Evolutionary conservation across 495 filamentous ascomycete species (phyloP).

Genomic region (Podospora pseudopauciseta): DNA sequence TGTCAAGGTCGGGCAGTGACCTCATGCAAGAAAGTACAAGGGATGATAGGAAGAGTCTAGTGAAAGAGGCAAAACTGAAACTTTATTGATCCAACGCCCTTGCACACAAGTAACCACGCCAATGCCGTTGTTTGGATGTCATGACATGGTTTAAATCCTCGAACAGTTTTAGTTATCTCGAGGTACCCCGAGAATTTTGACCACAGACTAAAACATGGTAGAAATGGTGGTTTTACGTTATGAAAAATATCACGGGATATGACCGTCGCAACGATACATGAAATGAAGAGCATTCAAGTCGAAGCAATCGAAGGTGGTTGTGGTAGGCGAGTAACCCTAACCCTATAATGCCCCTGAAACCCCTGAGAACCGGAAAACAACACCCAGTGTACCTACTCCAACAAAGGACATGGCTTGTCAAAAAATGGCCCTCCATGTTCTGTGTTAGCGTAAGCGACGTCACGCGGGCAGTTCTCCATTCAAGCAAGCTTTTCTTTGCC

Average conservation of each 20-base stretch:
- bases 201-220: too few species aligned
- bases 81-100: too few species aligned
- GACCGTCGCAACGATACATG: too few species aligned
- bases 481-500: not conserved
- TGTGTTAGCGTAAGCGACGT: not conserved
- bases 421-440: not conserved
- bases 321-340: not conserved
- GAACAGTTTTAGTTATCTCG: too few species aligned
- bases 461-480: not conserved
- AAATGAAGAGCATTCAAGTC: too few species aligned
- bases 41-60: not conserved
- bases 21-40: not conserved
- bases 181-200: too few species aligned
- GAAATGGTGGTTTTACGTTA: too few species aligned
- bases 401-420: not conserved
- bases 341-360: not conserved
- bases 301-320: too few species aligned
- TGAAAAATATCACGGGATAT: too few species aligned
- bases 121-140: too few species aligned
- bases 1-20: slow-evolving; percentile 22
- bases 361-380: not conserved
- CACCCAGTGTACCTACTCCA: not conserved
- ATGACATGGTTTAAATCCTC: too few species aligned
- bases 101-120: too few species aligned
- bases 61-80: not conserved